Base-by-base conservation (phyloP, 371 early-diverging fungal species). In the Encephalitozoon romaleae region DNA sequence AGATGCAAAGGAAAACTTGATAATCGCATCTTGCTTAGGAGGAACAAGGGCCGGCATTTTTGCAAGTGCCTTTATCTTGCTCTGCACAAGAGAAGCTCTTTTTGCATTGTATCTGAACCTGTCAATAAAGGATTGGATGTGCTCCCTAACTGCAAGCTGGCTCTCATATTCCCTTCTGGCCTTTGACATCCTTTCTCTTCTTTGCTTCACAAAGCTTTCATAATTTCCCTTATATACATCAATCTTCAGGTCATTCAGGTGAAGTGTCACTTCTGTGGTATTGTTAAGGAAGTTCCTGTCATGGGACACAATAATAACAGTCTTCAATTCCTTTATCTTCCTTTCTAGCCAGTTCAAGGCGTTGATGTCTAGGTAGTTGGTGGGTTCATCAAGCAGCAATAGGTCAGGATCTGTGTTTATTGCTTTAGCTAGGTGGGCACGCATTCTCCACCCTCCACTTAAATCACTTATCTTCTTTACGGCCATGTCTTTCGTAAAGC, bases 401-500 rank as follows among this genome's bases (percentile, higher is more conserved):
- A 95, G 85, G 87, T 95, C 95, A 12, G 96, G 95, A 32, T 89
- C 88, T 82, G 91, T 91, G 86, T 94, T 94, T 70, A 96, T 88
- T 1, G 95, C 95, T 79, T 94, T 90, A 0, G 95, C 95, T 41
- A 96, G 87, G 0, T 94, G 91, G 39, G 94, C 87, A 79, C 95
- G 89, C 95, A 95, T 95, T 78, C 94, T 89, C 98, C 98, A 98
- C 80, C 98, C 98, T 85, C 98, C 96, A 67, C 92, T 92, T 84
- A 98, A 94, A 66, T 91, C 90, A 68, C 84, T 88, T 39, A 94
- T 93, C 9, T 93, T 90, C 53, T 89, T 88, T 66, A 86, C 85
- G 72, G 91, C 91, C 82, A 90, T 89, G 18, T 87, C 88, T 23
- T 89, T 80, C 42, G 87, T 82, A 81, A 98, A 98, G 34, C 96